Conservation (phyloP, 1,139 yeast genomes). For the Saccharomyces hybrid region DNA sequence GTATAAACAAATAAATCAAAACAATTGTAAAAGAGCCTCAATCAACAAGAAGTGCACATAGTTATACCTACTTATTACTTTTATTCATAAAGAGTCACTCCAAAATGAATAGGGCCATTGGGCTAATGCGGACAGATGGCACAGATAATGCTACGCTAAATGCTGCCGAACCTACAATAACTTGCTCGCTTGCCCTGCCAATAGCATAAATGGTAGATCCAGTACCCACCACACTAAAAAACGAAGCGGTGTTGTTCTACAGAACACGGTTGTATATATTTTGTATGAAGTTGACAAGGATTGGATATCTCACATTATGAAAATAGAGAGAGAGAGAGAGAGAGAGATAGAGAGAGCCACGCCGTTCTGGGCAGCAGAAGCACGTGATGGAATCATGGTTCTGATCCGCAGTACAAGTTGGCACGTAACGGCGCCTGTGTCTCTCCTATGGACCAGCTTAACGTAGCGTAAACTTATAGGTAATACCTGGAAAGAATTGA, state of each 20-base stretch:
- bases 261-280: not conserved
- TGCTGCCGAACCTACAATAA: not conserved
- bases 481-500: not conserved
- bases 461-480: not conserved
- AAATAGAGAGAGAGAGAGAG: not conserved
- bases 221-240: not conserved
- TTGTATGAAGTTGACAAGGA: not conserved
- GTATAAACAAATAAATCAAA: too few relatives aligned
- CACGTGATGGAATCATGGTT: not conserved
- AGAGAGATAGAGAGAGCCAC: not conserved
- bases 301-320: not conserved
- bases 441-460: not conserved
- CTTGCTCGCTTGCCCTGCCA: not conserved
- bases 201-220: not conserved
- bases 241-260: not conserved
- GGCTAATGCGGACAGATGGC: not conserved
- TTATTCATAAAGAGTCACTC: not conserved
- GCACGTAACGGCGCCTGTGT: not conserved
- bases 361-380: not conserved
- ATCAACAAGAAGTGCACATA: not conserved
- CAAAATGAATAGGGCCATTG: not conserved
- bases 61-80: too few relatives aligned
- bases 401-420: too few relatives aligned
- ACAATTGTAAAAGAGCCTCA: too few relatives aligned
- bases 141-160: not conserved